A percentile compares a stretch with the other conserved stretches of the same genome.
Evolutionary conservation across 2,329 filamentous ascomycete species (phyloP).

Genomic region (Alternaria sp.): DNA sequence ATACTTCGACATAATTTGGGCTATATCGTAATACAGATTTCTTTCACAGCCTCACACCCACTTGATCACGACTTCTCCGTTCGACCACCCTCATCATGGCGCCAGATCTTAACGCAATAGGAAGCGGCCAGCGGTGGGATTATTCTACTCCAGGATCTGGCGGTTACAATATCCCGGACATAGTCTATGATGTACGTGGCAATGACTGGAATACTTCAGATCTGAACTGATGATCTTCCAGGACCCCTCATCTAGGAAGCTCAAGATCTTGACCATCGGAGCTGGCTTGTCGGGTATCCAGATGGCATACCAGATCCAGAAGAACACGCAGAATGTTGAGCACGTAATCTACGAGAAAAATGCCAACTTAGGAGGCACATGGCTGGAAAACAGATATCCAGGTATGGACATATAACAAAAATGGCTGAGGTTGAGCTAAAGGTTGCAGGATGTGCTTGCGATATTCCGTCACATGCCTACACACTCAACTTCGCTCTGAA

Average conservation of each 20-base stretch:
- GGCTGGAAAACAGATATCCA: conserved; percentile 56
- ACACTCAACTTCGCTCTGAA: conserved; percentile 56
- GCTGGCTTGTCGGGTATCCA: conserved; percentile 59
- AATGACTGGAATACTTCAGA: not conserved
- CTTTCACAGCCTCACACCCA: no score
- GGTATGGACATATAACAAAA: conserved; percentile 11
- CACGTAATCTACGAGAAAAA: conserved; percentile 61
- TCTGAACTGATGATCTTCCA: not conserved
- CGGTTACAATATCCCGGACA: conserved; percentile 53
- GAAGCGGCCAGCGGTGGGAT: conserved; percentile 49
- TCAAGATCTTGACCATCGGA: conserved; percentile 59
- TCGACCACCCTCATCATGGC: conserved; percentile 41
- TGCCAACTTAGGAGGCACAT: conserved; percentile 55
- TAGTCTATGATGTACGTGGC: conserved; percentile 46
- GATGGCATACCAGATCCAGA: conserved; percentile 60
- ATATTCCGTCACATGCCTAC: conserved; percentile 58
- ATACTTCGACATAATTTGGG: not conserved
- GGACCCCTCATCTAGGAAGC: conserved; percentile 38
- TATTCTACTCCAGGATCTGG: conserved; percentile 55
- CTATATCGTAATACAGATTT: not conserved
- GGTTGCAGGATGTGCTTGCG: conserved; percentile 51
- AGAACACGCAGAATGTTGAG: conserved; percentile 53
- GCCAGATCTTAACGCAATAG: conserved; percentile 53
- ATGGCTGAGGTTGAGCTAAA: not conserved
- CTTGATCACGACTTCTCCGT: not conserved